Evolutionary conservation across 495 filamentous ascomycete genomes (phyloP).

Genomic region (Glonium stellatum): DNA sequence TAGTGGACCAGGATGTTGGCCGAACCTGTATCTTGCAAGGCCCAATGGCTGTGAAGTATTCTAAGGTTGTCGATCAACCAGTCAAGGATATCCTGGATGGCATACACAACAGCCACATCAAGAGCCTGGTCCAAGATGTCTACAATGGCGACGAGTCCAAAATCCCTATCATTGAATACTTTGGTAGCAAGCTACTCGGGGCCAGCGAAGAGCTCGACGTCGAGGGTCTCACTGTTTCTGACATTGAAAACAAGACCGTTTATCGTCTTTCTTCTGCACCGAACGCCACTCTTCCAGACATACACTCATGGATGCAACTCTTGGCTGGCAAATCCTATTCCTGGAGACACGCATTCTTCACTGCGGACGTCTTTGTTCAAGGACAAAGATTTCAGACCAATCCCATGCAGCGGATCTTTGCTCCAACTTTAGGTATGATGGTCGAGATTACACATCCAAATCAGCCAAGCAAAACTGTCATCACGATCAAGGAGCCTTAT

Average conservation of each 20-base stretch:
- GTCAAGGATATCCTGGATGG: constrained; percentile 87
- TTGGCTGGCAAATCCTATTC: constrained; percentile 79
- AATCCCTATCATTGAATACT: constrained; percentile 87
- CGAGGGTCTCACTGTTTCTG: constrained; percentile 72
- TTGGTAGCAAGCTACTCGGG: constrained; percentile 68
- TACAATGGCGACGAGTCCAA: constrained; percentile 65
- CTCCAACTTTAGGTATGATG: constrained; percentile 74
- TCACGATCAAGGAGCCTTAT: constrained; percentile 66
- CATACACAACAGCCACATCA: constrained; percentile 82
- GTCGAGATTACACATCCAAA: constrained; percentile 80
- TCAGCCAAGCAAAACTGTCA: constrained; percentile 68
- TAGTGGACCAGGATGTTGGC: constrained; percentile 91
- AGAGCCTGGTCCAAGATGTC: constrained; percentile 65
- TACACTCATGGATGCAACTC: constrained; percentile 76
- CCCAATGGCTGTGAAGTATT: constrained; percentile 87
- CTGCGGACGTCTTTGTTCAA: constrained; percentile 89
- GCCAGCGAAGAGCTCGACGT: constrained; percentile 51
- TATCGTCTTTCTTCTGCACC: constrained; percentile 73
- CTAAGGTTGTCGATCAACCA: constrained; percentile 79
- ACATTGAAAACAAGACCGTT: constrained; percentile 65
- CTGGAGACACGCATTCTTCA: constrained; percentile 96
- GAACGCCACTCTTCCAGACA: constrained; percentile 61
- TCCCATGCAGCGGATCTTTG: constrained; percentile 83
- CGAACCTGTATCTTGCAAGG: constrained; percentile 94
- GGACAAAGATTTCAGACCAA: constrained; percentile 95